Base-by-base conservation (phyloP, 805 yeast genomes). In the Isabelozyma pseudorhagii region DNA sequence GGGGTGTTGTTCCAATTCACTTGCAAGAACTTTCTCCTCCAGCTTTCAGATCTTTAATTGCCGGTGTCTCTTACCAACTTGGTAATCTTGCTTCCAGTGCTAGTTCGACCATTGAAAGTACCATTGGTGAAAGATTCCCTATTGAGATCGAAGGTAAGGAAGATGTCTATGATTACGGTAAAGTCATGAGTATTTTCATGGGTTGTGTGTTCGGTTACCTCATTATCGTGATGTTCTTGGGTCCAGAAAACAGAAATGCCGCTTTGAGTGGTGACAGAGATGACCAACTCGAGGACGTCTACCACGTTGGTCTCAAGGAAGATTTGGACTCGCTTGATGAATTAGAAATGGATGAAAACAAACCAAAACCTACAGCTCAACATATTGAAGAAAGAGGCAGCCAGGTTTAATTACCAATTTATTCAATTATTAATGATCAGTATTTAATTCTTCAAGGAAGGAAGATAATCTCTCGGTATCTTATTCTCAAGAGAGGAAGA, bases 81-180 rank as follows among this genome's bases (percentile, higher is more conserved):
- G 89, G 89, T 71, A 84, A 84, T 67, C 72, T 84, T 60, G 83
- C 82, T 18, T 79, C 85, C 1, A 79, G 85, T 39, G 87, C 88
- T 3, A 79, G 85, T 1, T 80, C 87, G 0, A 84, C 89, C n/a
- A 84, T 84, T 54, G 87, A 84, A 66, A 68, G 84, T 29, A 80
- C 82, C 17, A 76, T 84, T 53, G 88, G 88, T 50, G 80, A 78
- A 54, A 54, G 70, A 39, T 83, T 82, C 71, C 62, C 66, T 9
- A 55, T 66, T 14, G 56, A 57, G 17, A 67, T 58, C 29, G 66
- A 64, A 40, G 55, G 50, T 13, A 59, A 55, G 1, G 52, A 44
- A 13, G 55, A 53, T 2, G 53, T 56, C 39, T 79, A 70, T 54
- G 74, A 83, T 57, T 83, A 83, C 55, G 81, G 81, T 1, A 79